phyloP scores from a whole-genome alignment of 2,329 filamentous ascomycete species.

The Fusarium abutilonis region DNA sequence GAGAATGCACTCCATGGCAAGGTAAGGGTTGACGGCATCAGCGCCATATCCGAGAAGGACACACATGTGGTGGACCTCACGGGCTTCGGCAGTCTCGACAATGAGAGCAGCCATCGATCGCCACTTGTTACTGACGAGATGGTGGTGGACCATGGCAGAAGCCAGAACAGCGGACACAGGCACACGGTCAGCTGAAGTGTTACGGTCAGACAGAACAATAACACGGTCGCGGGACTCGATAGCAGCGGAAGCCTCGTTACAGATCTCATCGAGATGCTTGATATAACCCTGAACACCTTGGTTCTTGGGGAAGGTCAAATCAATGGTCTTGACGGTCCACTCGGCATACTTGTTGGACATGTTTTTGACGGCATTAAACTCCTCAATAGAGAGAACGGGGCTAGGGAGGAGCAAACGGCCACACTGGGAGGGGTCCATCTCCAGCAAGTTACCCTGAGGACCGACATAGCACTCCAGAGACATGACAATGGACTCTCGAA shows the following conservation, averaged over 20 bases:
- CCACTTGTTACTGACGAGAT: slow-evolving; percentile 96
- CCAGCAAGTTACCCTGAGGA: slow-evolving; percentile 91
- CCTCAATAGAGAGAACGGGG: slow-evolving; percentile 86
- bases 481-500: slow-evolving; percentile 98
- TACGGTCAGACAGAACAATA: slow-evolving; percentile 89
- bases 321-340: slow-evolving; percentile 91
- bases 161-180: slow-evolving; percentile 87
- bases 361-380: slow-evolving; percentile 88
- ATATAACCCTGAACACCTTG: slow-evolving; percentile 86
- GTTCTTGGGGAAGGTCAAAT: slow-evolving; percentile 90
- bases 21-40: slow-evolving; percentile 93
- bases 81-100: slow-evolving; percentile 92
- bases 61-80: slow-evolving; percentile 98
- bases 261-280: slow-evolving; percentile 87
- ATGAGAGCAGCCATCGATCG: slow-evolving; percentile 86
- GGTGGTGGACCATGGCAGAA: slow-evolving; percentile 93
- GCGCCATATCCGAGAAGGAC: slow-evolving; percentile 96
- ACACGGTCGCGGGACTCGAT: slow-evolving; percentile 86
- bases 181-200: slow-evolving; percentile 82
- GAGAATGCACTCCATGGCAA: slow-evolving; percentile 94
- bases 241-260: slow-evolving; percentile 82
- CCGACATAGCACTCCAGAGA: slow-evolving; percentile 96
- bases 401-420: slow-evolving; percentile 86
- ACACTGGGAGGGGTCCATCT: slow-evolving; percentile 93
- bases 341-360: slow-evolving; percentile 76